Conservation (phyloP, 2,329 filamentous ascomycete genomes). For the Sclerotinia glacialis region DNA sequence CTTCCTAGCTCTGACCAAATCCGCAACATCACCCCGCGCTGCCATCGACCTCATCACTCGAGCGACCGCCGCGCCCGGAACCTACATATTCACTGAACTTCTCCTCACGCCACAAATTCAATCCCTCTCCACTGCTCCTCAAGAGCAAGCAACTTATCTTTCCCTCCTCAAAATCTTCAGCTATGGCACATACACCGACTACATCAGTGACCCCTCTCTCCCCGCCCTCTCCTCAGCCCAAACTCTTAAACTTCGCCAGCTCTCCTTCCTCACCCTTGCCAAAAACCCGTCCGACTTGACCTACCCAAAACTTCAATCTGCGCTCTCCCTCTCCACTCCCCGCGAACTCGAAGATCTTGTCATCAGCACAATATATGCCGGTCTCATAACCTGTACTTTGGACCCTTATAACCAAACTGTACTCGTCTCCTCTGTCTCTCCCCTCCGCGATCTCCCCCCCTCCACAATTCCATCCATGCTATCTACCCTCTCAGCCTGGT, state of each 20-base stretch:
- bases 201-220: slow-evolving; percentile 55
- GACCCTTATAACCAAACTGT: slow-evolving; percentile 74
- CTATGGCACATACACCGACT: slow-evolving; percentile 83
- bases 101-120: slow-evolving; percentile 78
- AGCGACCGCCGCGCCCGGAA: slow-evolving; percentile 85
- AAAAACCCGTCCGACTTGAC: slow-evolving; percentile 64
- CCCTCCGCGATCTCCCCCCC: slow-evolving; percentile 81
- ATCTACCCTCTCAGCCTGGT: slow-evolving; percentile 69
- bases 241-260: slow-evolving; percentile 80
- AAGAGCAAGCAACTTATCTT: slow-evolving; percentile 63
- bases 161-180: slow-evolving; percentile 83
- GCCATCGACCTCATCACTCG: slow-evolving; percentile 82
- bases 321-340: slow-evolving; percentile 63
- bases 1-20: slow-evolving; percentile 86
- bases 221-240: slow-evolving; percentile 72
- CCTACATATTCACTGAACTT: slow-evolving; percentile 93
- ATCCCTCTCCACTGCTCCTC: slow-evolving; percentile 56
- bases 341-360: slow-evolving; percentile 81
- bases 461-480: slow-evolving; percentile 69
- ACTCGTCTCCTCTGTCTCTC: slow-evolving; percentile 74
- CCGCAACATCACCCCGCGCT: slow-evolving; percentile 77
- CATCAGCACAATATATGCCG: slow-evolving; percentile 82
- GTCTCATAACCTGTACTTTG: slow-evolving; percentile 76
- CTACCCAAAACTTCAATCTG: slow-evolving; percentile 65
- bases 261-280: slow-evolving; percentile 81